Evolutionary conservation across 2,329 filamentous ascomycete species (phyloP).

Genomic region (Clarireedia monteithiana): DNA sequence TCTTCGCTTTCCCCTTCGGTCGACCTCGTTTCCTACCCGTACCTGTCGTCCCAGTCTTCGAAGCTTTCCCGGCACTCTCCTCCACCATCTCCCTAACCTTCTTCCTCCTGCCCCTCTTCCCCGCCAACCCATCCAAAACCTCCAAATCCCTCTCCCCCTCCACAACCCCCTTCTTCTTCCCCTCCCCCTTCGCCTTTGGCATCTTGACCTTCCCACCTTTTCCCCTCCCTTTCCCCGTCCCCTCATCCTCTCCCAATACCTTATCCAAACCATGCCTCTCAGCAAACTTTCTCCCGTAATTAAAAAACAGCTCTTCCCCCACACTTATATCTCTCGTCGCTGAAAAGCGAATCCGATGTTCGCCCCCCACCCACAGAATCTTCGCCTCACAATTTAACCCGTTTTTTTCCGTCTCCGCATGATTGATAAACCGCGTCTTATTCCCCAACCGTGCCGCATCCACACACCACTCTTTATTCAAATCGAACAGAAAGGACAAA

Average conservation of each 20-base stretch:
- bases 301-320: slow-evolving; percentile 74
- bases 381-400: slow-evolving; percentile 57
- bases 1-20: slow-evolving; percentile 9
- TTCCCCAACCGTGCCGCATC: slow-evolving; percentile 74
- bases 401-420: slow-evolving; percentile 55
- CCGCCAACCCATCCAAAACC: slow-evolving; percentile 17
- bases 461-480: slow-evolving; percentile 45
- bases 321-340: slow-evolving; percentile 58
- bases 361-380: slow-evolving; percentile 66
- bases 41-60: slow-evolving; percentile 1
- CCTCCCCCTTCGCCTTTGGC: slow-evolving; percentile 14
- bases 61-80: slow-evolving; percentile 1
- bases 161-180: slow-evolving; percentile 18
- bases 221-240: too few species aligned
- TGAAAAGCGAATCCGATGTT: slow-evolving; percentile 68
- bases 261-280: slow-evolving; percentile 43
- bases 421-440: slow-evolving; percentile 77
- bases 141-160: slow-evolving; percentile 18
- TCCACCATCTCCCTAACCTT: neutral
- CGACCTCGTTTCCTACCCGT: slow-evolving; percentile 4
- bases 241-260: slow-evolving; percentile 26
- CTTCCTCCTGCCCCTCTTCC: slow-evolving; percentile 10
- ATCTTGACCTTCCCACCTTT: neutral
- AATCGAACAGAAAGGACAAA: slow-evolving; percentile 41
- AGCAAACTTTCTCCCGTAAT: slow-evolving; percentile 66